Percentiles rank a stretch among this genome's conserved stretches.
phyloP scores from a whole-genome alignment of 305 asterid genomes.

The Ajuga reptans region DNA sequence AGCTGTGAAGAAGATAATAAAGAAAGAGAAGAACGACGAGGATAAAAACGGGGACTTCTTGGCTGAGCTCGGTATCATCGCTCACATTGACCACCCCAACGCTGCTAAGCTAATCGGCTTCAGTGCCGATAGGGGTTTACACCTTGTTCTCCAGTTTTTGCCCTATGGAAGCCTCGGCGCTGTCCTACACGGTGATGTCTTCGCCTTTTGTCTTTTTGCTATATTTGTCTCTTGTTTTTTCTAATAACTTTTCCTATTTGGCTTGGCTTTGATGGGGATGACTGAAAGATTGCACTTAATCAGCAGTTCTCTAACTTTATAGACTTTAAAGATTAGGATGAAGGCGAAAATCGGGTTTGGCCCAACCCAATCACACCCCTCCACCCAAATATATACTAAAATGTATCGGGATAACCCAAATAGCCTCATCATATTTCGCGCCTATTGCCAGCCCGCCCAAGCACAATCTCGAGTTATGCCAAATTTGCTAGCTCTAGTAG shows the following conservation, averaged over 20 bases:
- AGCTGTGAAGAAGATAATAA: conserved; percentile 78
- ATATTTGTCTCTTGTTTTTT: background rate
- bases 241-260: background rate
- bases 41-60: conserved; percentile 74
- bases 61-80: conserved; percentile 87
- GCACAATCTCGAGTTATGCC: no score
- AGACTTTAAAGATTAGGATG: no score
- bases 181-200: conserved; percentile 56
- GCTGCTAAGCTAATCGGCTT: conserved; percentile 83
- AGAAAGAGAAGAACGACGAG: conserved; percentile 61
- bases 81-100: conserved; percentile 88
- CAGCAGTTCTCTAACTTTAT: no score
- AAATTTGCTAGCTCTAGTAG: no score
- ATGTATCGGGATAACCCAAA: no score
- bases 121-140: conserved; percentile 59
- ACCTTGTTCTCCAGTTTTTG: conserved; percentile 70
- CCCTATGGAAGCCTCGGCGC: conserved; percentile 84
- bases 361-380: no score
- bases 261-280: no score
- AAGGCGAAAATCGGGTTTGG: no score
- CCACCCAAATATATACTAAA: no score
- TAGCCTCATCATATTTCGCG: no score
- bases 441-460: no score
- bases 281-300: no score
- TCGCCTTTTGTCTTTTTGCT: background rate